A percentile compares a stretch with the other conserved stretches of the same genome.
phyloP scores from a whole-genome alignment of 2,329 filamentous ascomycete species.

The Talaromyces atroroseus region DNA sequence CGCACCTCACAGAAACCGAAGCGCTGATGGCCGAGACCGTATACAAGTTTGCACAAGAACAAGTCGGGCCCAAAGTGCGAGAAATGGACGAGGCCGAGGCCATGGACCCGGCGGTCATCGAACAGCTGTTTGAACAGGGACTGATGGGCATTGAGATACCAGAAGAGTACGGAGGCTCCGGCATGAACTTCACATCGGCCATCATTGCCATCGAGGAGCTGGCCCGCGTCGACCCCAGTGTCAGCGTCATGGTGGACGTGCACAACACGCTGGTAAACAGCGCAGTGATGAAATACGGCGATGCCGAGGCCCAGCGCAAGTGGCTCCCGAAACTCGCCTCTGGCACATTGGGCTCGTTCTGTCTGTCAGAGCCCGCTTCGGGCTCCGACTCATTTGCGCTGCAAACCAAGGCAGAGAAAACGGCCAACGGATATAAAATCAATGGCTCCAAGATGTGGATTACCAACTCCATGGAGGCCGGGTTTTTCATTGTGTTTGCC shows the following conservation, averaged over 20 bases:
- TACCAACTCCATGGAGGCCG: slow-evolving; percentile 90
- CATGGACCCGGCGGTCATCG: slow-evolving; percentile 84
- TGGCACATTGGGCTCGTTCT: slow-evolving; percentile 84
- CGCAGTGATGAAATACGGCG: slow-evolving; percentile 79
- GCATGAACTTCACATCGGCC: slow-evolving; percentile 97
- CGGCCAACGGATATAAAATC: slow-evolving; percentile 76
- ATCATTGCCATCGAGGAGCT: slow-evolving; percentile 97
- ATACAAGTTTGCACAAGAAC: slow-evolving; percentile 81
- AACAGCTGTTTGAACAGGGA: slow-evolving; percentile 94
- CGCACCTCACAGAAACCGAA: slow-evolving; percentile 86
- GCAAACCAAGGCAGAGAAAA: slow-evolving; percentile 82
- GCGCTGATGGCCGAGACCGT: slow-evolving; percentile 83
- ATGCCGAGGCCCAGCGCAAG: slow-evolving; percentile 69
- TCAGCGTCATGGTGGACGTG: slow-evolving; percentile 91
- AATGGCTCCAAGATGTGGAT: slow-evolving; percentile 99
- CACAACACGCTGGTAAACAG: slow-evolving; percentile 99
- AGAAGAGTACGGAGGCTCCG: slow-evolving; percentile 91
- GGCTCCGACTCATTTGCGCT: slow-evolving; percentile 95
- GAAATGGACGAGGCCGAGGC: slow-evolving; percentile 96
- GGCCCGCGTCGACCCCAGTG: slow-evolving; percentile 86
- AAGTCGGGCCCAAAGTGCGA: slow-evolving; percentile 82
- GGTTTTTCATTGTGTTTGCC: slow-evolving; percentile 96
- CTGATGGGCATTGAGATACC: slow-evolving; percentile 97
- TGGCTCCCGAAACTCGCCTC: slow-evolving; percentile 89
- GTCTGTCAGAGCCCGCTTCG: slow-evolving; percentile 84